Base-by-base conservation (phyloP, 192 early-diverging fungal species). In the Gaertneriomyces sp. region DNA sequence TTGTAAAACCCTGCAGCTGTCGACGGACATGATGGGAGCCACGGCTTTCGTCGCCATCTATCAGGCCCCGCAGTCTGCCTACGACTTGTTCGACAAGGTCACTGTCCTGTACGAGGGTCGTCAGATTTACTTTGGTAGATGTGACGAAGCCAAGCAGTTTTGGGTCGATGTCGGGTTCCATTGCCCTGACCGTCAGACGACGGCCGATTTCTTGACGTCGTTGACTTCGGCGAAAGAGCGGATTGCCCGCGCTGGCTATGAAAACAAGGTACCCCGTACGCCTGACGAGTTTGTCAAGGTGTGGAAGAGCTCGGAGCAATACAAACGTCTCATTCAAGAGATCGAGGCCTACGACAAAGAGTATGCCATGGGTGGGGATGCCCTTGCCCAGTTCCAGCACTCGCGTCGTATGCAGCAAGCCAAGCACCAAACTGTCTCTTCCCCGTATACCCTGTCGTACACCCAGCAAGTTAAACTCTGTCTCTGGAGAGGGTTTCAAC, bases 1-100 rank as follows among this genome's bases (percentile, higher is more conserved):
- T 60, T 84, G 86, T 45, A 85, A 86, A 43, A 88, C 85, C 8
- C 79, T 92, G 17, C 83, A 89, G 53, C 82, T 89, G 46, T 79
- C 78, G 69, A 85, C 89, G 42, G 85, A 91, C 58, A 73, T 89
- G 40, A 42, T 56, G 7, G 25, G 42, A 0, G 14, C 50, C 9
- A 70, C 73, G 12, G 71, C 78, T 6, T 43, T 72, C 50, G 69
- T 72, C 40, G 61, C 72, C 42, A 75, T 78, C 42, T 76, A 76
- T 57, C 85, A 89, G 76, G 85, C 88, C 7, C 85, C 88, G 7
- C 89, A 93, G 67, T 84, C 79, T 14, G 63, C 49, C 8, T 64
- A 42, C 63, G 49, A 55, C 38, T 73, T 85, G 63, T 86, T 86
- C 72, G 84, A 84, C 69, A 76, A 79, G 25, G 70, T 87, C 16